Percentiles rank a stretch among this genome's conserved stretches.
Evolutionary conservation across 805 yeast genomes (phyloP).

Genomic region (Kuraishia borneana): DNA sequence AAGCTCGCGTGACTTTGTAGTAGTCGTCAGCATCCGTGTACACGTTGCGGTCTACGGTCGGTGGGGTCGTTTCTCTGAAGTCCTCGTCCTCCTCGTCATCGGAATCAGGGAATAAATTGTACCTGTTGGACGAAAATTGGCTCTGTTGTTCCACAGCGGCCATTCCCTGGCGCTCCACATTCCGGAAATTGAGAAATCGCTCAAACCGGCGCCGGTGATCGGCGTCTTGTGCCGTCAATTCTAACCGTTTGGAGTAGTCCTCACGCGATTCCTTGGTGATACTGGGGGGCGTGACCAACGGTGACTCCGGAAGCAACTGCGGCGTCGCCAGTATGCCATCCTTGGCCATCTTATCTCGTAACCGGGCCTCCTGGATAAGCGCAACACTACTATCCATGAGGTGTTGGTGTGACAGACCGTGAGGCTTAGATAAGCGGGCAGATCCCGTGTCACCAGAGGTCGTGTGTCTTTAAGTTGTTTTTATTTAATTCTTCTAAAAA

Average conservation of each 20-base stretch:
- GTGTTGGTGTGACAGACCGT: too few species aligned
- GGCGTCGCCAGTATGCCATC: slow-evolving; percentile 1
- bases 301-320: background rate
- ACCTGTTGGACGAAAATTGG: background rate
- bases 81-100: slow-evolving; percentile 3
- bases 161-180: background rate
- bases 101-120: slow-evolving; percentile 1
- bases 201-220: slow-evolving; percentile 3
- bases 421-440: too few species aligned
- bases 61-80: background rate
- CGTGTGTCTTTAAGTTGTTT: too few species aligned
- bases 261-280: background rate
- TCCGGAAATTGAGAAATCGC: background rate
- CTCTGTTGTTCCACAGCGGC: background rate
- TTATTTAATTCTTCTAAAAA: too few species aligned
- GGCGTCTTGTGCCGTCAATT: slow-evolving; percentile 2
- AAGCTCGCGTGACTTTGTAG: background rate
- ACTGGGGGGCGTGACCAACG: slow-evolving; percentile 1
- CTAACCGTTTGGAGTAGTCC: background rate
- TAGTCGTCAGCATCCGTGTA: slow-evolving; percentile 2
- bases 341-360: background rate
- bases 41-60: background rate
- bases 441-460: too few species aligned
- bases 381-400: too few species aligned
- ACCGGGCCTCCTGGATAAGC: background rate